Conservation (phyloP, 2,329 filamentous ascomycete genomes). For the Talaromyces sp. region DNA sequence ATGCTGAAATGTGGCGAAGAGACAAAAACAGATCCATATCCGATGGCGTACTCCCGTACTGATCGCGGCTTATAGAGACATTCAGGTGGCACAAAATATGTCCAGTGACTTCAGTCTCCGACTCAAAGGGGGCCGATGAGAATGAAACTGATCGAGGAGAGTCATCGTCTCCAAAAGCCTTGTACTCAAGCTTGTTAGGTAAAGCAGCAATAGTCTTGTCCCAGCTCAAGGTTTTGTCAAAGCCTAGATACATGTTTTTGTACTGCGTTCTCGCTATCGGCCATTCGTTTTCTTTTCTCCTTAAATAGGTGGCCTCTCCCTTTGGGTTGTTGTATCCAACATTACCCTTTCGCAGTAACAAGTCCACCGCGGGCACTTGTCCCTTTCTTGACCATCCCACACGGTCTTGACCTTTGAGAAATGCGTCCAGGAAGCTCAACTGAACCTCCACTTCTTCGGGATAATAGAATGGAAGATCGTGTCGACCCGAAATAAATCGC, state of each 20-base stretch:
- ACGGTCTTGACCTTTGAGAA: constrained; percentile 61
- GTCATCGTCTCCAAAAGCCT: constrained; percentile 53
- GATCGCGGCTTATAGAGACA: constrained; percentile 48
- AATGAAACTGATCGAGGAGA: constrained; percentile 54
- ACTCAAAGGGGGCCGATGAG: constrained; percentile 32
- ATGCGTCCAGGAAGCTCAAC: constrained; percentile 63
- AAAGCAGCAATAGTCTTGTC: neutral
- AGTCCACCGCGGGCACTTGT: constrained; percentile 54
- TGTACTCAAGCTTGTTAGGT: constrained; percentile 49
- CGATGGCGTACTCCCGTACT: constrained; percentile 31
- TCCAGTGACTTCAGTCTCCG: constrained; percentile 57
- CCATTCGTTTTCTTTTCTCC: constrained; percentile 59
- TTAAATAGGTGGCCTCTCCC: constrained; percentile 51
- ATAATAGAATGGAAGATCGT: constrained; percentile 70
- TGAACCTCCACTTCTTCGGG: constrained; percentile 63
- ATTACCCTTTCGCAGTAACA: constrained; percentile 61
- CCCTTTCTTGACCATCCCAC: constrained; percentile 38
- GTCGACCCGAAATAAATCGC: constrained; percentile 63
- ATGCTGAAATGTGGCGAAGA: constrained; percentile 45
- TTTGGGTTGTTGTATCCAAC: constrained; percentile 61
- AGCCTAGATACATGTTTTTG: constrained; percentile 30
- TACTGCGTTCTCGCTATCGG: constrained; percentile 62
- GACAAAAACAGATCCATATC: constrained; percentile 55
- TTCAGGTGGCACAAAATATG: constrained; percentile 61
- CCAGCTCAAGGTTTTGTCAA: neutral